phyloP scores from a whole-genome alignment of 331 rosid genomes.

The Ulmus americana region DNA sequence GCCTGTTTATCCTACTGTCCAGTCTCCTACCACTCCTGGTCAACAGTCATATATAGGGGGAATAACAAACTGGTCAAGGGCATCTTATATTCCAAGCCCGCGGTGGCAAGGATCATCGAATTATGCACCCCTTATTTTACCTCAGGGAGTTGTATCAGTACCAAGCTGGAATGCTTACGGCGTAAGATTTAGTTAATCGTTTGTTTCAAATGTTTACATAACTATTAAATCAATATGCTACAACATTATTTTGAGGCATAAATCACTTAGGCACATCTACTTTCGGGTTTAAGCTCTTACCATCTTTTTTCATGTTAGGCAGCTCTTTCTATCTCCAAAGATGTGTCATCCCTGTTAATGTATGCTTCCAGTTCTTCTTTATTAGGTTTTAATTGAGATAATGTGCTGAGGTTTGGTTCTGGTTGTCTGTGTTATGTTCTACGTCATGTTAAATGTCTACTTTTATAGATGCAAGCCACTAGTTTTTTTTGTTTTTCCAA shows the following conservation, averaged over 20 bases:
- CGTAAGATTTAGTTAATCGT: constrained; percentile 47
- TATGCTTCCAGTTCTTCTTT: not conserved
- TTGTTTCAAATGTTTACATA: not conserved
- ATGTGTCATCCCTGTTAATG: not conserved
- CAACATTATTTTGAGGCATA: not conserved
- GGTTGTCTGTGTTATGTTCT: too few species aligned
- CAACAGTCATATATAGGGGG: constrained; percentile 83
- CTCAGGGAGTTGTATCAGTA: constrained; percentile 90
- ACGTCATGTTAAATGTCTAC: too few species aligned
- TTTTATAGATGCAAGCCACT: too few species aligned
- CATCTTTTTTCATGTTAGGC: not conserved
- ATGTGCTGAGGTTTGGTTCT: not conserved
- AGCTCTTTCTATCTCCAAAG: not conserved
- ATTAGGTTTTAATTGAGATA: not conserved
- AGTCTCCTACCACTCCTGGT: constrained; percentile 87
- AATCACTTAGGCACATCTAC: not conserved
- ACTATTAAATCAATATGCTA: not conserved
- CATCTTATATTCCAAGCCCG: constrained; percentile 81
- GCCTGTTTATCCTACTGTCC: constrained; percentile 75
- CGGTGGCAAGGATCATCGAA: constrained; percentile 95
- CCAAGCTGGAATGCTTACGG: constrained; percentile 86
- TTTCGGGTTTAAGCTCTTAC: not conserved
- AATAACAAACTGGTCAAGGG: constrained; percentile 81
- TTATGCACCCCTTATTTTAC: constrained; percentile 74
- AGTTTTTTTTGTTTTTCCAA: not conserved